These are phyloP conservation scores for Decorospora gaudefroyi DNA, from an alignment of 2,329 filamentous ascomycete species.

Conservation along the genomic window DNA sequence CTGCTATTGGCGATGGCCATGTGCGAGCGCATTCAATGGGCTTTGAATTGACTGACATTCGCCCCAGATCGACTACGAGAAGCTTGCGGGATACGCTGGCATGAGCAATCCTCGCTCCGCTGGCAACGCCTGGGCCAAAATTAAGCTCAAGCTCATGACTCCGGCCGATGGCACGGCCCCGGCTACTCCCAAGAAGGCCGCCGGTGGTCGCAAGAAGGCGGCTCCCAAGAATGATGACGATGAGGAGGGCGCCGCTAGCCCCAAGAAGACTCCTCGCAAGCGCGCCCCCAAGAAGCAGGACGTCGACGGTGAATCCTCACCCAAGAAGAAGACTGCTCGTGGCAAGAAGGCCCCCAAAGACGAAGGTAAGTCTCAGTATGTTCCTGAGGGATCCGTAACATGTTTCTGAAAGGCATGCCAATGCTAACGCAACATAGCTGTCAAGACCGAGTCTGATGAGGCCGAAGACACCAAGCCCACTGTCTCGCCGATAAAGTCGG, in stretches of 20 bases:
- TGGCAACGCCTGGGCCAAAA: slow-evolving; percentile 45
- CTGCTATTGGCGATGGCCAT: too few relatives aligned
- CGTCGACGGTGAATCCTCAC: slow-evolving; percentile 36
- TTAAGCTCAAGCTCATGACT: slow-evolving; percentile 40
- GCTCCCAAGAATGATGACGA: slow-evolving; percentile 17
- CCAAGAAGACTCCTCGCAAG: slow-evolving; percentile 41
- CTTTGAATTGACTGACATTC: too few relatives aligned
- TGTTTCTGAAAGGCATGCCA: neutral
- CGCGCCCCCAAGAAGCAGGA: slow-evolving; percentile 41
- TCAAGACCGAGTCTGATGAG: slow-evolving; percentile 16
- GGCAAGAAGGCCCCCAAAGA: slow-evolving; percentile 28
- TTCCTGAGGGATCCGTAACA: too few relatives aligned
- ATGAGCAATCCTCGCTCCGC: slow-evolving; percentile 48
- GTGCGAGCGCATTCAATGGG: too few relatives aligned
- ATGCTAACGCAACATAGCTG: slow-evolving; percentile 14
- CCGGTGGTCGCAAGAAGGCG: slow-evolving; percentile 25
- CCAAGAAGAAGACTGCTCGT: slow-evolving; percentile 41
- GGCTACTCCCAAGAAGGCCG: slow-evolving; percentile 30
- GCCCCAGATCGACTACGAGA: slow-evolving; percentile 45
- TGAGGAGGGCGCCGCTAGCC: slow-evolving; percentile 21
- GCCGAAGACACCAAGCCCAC: slow-evolving; percentile 5
- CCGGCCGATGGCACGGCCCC: slow-evolving; percentile 13
- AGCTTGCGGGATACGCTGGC: slow-evolving; percentile 42
- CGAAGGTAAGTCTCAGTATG: slow-evolving; percentile 25
- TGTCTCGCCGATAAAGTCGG: slow-evolving; percentile 1